Evolutionary conservation across 257 asterid genomes (phyloP), one percentile per base, ranked within the genome.

Genomic region (Solanum corneliomulleri): DNA sequence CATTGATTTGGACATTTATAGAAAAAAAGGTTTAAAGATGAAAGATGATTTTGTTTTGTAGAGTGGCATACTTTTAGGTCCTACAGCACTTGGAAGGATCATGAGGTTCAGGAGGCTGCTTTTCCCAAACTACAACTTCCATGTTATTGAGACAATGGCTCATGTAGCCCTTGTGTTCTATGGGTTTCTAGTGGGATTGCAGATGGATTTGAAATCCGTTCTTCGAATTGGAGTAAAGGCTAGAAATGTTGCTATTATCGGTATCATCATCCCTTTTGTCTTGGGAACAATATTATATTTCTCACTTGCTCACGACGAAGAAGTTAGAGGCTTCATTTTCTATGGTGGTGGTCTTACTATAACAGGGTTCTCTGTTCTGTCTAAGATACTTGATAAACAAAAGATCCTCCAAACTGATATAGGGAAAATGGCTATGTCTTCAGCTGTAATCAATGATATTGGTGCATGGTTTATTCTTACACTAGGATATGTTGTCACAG

Each of bases 21-120:
- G n/a, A 13, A 35, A 20, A 35, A 27, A 37, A n/a, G n/a, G 23
- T 35, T 37, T 37, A 56, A 83, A 23, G 74, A 52, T 60, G 23
- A 37, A 56, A 4, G 44, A 39, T 60, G n/a, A 44, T 44, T 58
- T 88, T 35, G 4, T 42, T 35, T 27, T 89, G 89, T 86, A 97
- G 99, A 92, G 96, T 9, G 99, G 99, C 56, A 88, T 97, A 89
- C 80, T 97, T 56, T 72, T 95, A 80, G 98, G 99, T 35, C 99
- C 99, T 10, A 91, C 98, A 11, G 91, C 49, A 21, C 88, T 96
- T 11, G 99, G 99, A 47, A 91, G 92, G 85, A 85, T 91, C 15
- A 2, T 80, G 4, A 5, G 35, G 44, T 92, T 83, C 88, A 89
- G 90, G 68, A 88, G 86, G 88, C 25, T 88, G 25, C 3, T 93